A percentile compares a stretch with the other conserved stretches of the same genome.
phyloP scores from a whole-genome alignment of 2,329 filamentous ascomycete genomes.

The Fusarium lateritium region DNA sequence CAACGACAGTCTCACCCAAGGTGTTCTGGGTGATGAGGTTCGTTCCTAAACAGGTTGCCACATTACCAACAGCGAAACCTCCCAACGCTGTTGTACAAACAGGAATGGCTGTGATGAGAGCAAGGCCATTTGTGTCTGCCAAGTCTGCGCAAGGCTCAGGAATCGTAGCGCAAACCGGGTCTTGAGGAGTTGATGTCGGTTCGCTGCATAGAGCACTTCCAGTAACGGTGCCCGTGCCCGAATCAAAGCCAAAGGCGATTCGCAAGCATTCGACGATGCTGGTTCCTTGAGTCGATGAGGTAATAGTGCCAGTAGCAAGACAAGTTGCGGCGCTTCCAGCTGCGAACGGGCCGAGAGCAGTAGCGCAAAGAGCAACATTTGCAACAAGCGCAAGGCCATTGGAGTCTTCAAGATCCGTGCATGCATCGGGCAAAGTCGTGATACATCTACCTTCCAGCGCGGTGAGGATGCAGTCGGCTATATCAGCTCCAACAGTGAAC shows the following conservation, averaged over 20 bases:
- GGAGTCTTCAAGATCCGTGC: neutral
- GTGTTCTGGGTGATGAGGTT: constrained; percentile 1
- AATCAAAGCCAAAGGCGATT: neutral
- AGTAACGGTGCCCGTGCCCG: neutral
- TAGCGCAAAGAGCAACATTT: neutral
- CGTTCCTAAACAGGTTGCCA: constrained; percentile 2
- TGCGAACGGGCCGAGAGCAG: constrained; percentile 2
- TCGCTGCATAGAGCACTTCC: neutral
- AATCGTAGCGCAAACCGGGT: neutral
- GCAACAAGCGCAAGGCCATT: constrained; percentile 12
- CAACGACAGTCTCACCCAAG: neutral
- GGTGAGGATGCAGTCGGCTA: constrained; percentile 1
- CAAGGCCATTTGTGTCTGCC: neutral
- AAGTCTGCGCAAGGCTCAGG: neutral
- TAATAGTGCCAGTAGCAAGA: constrained; percentile 1
- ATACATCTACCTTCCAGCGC: constrained; percentile 6
- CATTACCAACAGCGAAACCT: neutral
- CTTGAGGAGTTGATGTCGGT: neutral
- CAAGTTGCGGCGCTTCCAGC: constrained; percentile 11
- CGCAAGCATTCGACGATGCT: constrained; percentile 10
- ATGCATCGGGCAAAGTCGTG: neutral
- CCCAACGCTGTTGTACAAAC: constrained; percentile 1
- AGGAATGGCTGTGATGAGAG: neutral
- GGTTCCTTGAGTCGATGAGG: neutral
- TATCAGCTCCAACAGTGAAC: neutral